phyloP scores from a whole-genome alignment of 495 filamentous ascomycete genomes.

The Penicillium samsonianum region DNA sequence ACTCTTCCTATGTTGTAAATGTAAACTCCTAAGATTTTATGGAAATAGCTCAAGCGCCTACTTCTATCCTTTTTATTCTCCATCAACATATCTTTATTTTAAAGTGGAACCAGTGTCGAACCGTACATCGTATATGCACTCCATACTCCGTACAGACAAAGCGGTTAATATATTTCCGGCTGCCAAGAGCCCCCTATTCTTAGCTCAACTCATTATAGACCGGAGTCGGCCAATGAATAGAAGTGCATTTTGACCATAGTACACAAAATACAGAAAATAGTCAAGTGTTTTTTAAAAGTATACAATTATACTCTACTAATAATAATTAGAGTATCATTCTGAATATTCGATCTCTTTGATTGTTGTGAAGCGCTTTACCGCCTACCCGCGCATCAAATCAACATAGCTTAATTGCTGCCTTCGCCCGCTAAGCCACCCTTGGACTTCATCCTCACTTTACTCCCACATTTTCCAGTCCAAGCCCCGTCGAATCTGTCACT shows the following conservation, averaged over 20 bases:
- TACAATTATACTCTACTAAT: background rate
- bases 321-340: background rate
- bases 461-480: conserved; percentile 7
- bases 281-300: background rate
- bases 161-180: conserved; percentile 20
- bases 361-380: conserved; percentile 24
- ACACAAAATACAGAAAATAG: background rate
- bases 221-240: background rate
- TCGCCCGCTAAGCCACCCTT: conserved; percentile 31
- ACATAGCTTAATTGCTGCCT: conserved; percentile 28
- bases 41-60: background rate
- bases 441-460: conserved; percentile 14
- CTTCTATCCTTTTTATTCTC: background rate
- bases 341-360: background rate
- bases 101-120: background rate
- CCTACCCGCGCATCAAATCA: conserved; percentile 20
- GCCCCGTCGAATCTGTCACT: conserved; percentile 14
- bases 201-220: conserved; percentile 17
- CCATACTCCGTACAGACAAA: background rate
- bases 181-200: conserved; percentile 25
- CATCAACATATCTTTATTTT: background rate
- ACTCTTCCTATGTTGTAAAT: background rate
- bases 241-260: background rate
- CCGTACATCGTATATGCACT: background rate
- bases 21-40: background rate